A percentile compares a stretch with the other conserved stretches of the same genome.
phyloP scores from a whole-genome alignment of 2,329 filamentous ascomycete genomes.

The Verticillium nubilum region DNA sequence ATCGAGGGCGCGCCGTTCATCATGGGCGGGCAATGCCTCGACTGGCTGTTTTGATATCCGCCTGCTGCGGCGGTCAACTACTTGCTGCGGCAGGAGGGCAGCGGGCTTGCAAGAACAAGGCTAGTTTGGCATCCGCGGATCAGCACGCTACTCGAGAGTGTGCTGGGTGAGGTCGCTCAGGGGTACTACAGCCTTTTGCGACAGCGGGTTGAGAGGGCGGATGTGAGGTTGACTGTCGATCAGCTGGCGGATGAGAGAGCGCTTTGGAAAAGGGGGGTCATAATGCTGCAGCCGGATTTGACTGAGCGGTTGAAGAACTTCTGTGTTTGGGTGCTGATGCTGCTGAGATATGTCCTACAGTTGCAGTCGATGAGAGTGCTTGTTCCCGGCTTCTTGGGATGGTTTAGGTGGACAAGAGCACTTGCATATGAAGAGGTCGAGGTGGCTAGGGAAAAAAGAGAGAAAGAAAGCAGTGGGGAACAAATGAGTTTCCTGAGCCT shows the following conservation, averaged over 20 bases:
- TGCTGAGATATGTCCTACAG: not conserved
- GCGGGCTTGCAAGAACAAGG: not conserved
- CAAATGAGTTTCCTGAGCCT: too few relatives aligned
- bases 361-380: not conserved
- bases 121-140: not conserved
- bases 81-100: not conserved
- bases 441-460: not conserved
- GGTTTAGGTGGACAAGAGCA: not conserved
- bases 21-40: not conserved
- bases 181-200: slow-evolving; percentile 9
- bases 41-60: not conserved
- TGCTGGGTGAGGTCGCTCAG: not conserved
- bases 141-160: not conserved
- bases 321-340: not conserved
- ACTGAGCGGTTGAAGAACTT: not conserved
- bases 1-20: not conserved
- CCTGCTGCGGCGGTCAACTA: not conserved
- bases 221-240: not conserved
- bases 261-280: not conserved
- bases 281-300: not conserved
- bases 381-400: not conserved
- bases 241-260: not conserved
- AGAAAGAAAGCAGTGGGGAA: not conserved
- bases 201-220: not conserved
- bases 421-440: not conserved